Conservation (phyloP, 2,329 filamentous ascomycete species). For the Neodidymelliopsis sp. region DNA sequence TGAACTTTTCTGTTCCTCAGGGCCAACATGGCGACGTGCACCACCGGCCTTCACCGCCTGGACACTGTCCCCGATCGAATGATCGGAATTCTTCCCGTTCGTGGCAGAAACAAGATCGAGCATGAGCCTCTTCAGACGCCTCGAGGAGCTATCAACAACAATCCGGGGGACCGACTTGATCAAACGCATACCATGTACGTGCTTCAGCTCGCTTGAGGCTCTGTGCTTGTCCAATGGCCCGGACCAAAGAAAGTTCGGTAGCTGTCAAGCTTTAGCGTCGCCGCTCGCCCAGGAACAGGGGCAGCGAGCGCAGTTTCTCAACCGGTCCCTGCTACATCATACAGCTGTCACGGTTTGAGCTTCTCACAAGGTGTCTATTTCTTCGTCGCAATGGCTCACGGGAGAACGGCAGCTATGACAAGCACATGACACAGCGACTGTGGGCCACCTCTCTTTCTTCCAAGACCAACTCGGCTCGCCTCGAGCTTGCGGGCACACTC, state of each 20-base stretch:
- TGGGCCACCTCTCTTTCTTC: background rate
- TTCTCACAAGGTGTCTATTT: too few relatives aligned
- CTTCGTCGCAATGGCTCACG: background rate
- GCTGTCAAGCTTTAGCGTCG: conserved; percentile 26
- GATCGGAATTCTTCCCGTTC: conserved; percentile 21
- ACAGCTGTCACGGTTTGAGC: conserved; percentile 2
- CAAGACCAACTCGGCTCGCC: background rate
- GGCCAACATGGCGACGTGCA: conserved; percentile 6
- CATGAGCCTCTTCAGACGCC: conserved; percentile 19
- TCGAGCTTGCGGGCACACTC: conserved; percentile 15
- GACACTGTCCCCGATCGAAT: conserved; percentile 16
- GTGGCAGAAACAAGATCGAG: conserved; percentile 10
- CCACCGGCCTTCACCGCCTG: conserved; percentile 18
- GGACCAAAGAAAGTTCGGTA: conserved; percentile 24
- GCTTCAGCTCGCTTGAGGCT: conserved; percentile 30
- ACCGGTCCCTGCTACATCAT: conserved; percentile 2
- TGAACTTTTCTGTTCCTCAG: conserved; percentile 13
- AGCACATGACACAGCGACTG: conserved; percentile 8
- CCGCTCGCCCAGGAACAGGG: conserved; percentile 25
- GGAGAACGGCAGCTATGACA: conserved; percentile 6
- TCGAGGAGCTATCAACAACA: background rate
- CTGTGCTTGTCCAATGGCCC: conserved; percentile 16
- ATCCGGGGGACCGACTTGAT: conserved; percentile 19
- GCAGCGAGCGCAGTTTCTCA: background rate
- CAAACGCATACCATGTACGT: conserved; percentile 19